Conservation (phyloP, 805 yeast species). For the Starmera pachycereana region DNA sequence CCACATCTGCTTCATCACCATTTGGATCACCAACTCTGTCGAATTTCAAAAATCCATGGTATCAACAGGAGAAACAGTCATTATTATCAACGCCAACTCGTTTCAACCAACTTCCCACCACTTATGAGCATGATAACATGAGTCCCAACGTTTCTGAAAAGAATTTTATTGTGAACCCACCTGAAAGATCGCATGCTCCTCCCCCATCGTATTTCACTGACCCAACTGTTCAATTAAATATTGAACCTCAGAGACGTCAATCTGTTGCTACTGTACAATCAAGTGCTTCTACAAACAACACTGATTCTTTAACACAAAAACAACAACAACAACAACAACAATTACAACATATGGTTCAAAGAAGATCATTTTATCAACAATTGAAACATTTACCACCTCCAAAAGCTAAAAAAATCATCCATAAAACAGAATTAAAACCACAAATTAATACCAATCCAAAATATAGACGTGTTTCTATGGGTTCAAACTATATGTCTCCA, state of each 20-base stretch:
- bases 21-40: slow-evolving; percentile 18
- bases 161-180: slow-evolving; percentile 26
- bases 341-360: slow-evolving; percentile 3
- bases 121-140: slow-evolving; percentile 33
- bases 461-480: slow-evolving; percentile 58
- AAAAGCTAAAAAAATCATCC: slow-evolving; percentile 29
- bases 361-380: slow-evolving; percentile 18
- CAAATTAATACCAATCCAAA: slow-evolving; percentile 50
- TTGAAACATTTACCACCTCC: slow-evolving; percentile 36
- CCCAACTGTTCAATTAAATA: slow-evolving; percentile 10
- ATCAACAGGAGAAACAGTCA: slow-evolving; percentile 9
- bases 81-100: slow-evolving; percentile 2
- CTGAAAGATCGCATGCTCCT: slow-evolving; percentile 35
- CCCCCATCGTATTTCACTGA: slow-evolving; percentile 25
- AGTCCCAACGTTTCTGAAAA: slow-evolving; percentile 8
- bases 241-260: slow-evolving; percentile 26
- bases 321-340: slow-evolving; percentile 6
- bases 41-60: slow-evolving; percentile 21
- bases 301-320: no score
- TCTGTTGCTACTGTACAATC: slow-evolving; percentile 20
- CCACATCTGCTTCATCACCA: slow-evolving; percentile 8
- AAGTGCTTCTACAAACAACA: neutral
- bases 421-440: slow-evolving; percentile 50
- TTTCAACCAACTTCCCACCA: slow-evolving; percentile 32
- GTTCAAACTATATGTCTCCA: slow-evolving; percentile 64